Evolutionary conservation across 1,284 basidiomycete genomes (phyloP), one percentile per base, ranked within the genome.

Genomic region (Singerocomus inundabilis): DNA sequence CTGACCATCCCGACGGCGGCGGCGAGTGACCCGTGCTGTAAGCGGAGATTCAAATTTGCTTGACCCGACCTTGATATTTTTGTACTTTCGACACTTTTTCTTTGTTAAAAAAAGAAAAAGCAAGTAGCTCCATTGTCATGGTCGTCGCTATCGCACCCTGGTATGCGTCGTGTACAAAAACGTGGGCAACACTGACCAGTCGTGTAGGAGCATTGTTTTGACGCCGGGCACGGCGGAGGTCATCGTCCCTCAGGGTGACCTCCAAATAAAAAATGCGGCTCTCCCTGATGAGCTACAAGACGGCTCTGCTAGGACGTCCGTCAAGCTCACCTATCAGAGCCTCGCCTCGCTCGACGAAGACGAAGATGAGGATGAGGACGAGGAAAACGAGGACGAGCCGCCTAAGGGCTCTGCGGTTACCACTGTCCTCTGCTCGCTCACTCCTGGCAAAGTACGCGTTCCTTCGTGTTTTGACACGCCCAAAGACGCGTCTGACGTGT

Each of bases 241-340:
- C 51, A 62, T 93, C 59, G 70, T 78, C 50, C 83, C 91, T 47
- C 77, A 80, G 54, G 77, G 78, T 37, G 90, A 93, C 71, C 73
- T 96, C 62, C 78, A 79, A 63, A 83, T 97, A 69, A 93, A 91
- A 66, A 93, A 93, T 70, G 83, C 88, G 48, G 82, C 91, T 8
- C 81, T 95, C 44, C 87, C 85, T 47, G 87, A 91, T 57, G 77
- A 81, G 58, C 76, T 95, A 53, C 73, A 69, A 33, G 84, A 90
- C 65, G 64, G 74, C 48, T 73, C 75, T 41, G 83, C 82, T 32
- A 79, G 93, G 56, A 87, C 91, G 11, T 82, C 87, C 49, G 74
- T 97, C 62, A 93, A 91, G 72, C 77, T 98, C 57, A 78, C 79
- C 44, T 91, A 91, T 72, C 70, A 67, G 46, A 63, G 66, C 18